These are phyloP conservation scores for Colletotrichum sojae DNA, from an alignment of 2,329 filamentous ascomycete genomes.

Conservation along the genomic window DNA sequence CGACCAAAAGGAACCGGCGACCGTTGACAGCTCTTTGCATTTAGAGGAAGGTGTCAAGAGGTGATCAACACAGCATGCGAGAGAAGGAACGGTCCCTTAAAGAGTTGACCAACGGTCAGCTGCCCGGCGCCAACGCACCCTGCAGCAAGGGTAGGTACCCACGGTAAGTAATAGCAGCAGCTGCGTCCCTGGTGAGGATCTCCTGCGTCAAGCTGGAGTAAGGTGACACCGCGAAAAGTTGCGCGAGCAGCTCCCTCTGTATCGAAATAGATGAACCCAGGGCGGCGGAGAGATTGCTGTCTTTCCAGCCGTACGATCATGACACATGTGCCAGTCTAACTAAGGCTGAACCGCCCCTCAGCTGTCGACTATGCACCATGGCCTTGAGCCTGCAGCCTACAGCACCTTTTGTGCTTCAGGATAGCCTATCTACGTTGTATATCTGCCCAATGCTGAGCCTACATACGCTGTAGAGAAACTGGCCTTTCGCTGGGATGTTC, in stretches of 20 bases:
- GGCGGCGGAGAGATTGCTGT: slow-evolving; percentile 36
- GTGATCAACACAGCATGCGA: neutral
- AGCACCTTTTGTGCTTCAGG: neutral
- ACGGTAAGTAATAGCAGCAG: neutral
- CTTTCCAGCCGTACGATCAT: slow-evolving; percentile 22
- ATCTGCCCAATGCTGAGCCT: neutral
- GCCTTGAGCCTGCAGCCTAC: neutral
- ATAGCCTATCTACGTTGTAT: neutral
- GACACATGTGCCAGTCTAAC: slow-evolving; percentile 15
- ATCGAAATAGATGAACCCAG: slow-evolving; percentile 17
- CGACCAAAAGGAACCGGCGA: neutral
- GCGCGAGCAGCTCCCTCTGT: slow-evolving; percentile 1
- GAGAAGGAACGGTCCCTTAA: slow-evolving; percentile 24
- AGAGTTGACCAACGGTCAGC: slow-evolving; percentile 13
- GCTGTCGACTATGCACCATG: no score
- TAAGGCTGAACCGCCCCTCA: neutral
- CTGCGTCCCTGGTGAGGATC: slow-evolving; percentile 24
- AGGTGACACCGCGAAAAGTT: slow-evolving; percentile 6
- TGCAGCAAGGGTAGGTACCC: slow-evolving; percentile 5
- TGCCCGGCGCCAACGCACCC: neutral
- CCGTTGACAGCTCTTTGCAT: neutral
- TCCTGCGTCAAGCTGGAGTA: slow-evolving; percentile 33
- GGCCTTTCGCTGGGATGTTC: neutral
- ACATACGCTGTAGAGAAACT: no score
- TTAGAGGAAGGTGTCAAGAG: neutral